Conservation (phyloP, 129 eudicot genomes). For the Helianthus tuberosus region DNA sequence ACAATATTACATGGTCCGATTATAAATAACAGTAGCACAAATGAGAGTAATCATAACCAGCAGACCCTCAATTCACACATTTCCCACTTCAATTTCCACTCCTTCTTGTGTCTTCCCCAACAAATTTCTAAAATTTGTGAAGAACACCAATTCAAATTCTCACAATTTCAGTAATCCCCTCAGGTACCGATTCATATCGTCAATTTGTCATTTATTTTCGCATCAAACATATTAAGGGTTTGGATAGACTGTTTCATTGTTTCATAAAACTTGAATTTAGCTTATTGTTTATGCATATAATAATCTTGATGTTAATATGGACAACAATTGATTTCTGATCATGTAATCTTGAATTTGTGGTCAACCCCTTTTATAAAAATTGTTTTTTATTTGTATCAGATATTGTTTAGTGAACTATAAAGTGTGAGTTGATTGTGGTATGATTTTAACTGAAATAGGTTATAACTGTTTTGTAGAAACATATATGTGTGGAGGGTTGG, state of each 20-base stretch:
- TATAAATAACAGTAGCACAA: conserved; percentile 24
- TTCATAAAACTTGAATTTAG: background rate
- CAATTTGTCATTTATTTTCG: background rate
- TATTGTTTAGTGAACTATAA: background rate
- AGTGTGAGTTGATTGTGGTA: background rate
- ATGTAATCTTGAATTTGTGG: conserved; percentile 4
- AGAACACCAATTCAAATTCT: conserved; percentile 23
- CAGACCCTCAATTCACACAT: conserved; percentile 3
- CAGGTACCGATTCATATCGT: conserved; percentile 23
- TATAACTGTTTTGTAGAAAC: no score
- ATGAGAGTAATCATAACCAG: conserved; percentile 18
- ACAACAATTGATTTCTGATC: background rate
- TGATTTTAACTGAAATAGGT: background rate
- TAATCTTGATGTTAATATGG: background rate
- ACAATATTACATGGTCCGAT: background rate
- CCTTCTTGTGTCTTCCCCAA: conserved; percentile 3
- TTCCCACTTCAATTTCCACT: conserved; percentile 21
- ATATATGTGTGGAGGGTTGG: no score
- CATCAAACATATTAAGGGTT: background rate
- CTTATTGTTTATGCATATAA: no score
- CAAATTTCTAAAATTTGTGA: background rate
- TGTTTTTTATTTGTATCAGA: no score
- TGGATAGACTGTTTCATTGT: background rate
- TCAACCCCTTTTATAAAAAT: background rate
- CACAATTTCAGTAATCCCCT: conserved; percentile 4